Conservation (phyloP, 352 stramenopile species). For the Pythium angustatum region DNA sequence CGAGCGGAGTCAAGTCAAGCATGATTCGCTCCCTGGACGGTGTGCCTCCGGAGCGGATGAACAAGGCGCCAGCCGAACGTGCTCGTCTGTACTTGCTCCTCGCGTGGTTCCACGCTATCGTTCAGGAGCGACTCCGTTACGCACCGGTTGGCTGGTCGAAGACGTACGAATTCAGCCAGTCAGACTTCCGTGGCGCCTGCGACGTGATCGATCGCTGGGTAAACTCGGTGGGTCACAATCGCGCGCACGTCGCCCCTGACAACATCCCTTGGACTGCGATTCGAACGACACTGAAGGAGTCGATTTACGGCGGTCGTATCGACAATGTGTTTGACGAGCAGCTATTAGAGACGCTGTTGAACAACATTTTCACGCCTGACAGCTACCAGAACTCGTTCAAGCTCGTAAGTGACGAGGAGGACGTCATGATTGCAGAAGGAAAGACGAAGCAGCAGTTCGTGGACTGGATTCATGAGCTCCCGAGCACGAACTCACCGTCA, state of each 20-base stretch:
- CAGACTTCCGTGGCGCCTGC: constrained; percentile 96
- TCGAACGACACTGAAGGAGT: constrained; percentile 94
- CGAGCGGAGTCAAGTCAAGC: constrained; percentile 97
- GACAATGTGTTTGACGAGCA: constrained; percentile 97
- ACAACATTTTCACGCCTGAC: constrained; percentile 92
- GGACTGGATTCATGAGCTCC: constrained; percentile 86
- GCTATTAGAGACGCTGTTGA: constrained; percentile 94
- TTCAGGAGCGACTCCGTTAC: constrained; percentile 98
- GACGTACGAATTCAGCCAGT: constrained; percentile 99
- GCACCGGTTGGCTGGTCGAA: constrained; percentile 98
- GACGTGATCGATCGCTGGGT: constrained; percentile 98
- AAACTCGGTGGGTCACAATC: constrained; percentile 78
- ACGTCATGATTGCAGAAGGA: constrained; percentile 83
- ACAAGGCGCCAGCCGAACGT: constrained; percentile 85
- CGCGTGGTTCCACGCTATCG: constrained; percentile 97
- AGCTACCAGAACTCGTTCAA: constrained; percentile 92
- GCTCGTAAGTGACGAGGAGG: constrained; percentile 49
- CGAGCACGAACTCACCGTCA: constrained; percentile 88
- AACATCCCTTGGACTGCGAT: constrained; percentile 99
- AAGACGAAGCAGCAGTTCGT: constrained; percentile 92
- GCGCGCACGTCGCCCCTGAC: constrained; percentile 93
- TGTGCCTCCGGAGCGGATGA: constrained; percentile 92
- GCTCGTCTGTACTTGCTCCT: constrained; percentile 96
- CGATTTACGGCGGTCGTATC: constrained; percentile 97
- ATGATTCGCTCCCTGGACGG: constrained; percentile 95